Base-by-base conservation (phyloP, 306 rosid species). In the Albizia julibrissin region DNA sequence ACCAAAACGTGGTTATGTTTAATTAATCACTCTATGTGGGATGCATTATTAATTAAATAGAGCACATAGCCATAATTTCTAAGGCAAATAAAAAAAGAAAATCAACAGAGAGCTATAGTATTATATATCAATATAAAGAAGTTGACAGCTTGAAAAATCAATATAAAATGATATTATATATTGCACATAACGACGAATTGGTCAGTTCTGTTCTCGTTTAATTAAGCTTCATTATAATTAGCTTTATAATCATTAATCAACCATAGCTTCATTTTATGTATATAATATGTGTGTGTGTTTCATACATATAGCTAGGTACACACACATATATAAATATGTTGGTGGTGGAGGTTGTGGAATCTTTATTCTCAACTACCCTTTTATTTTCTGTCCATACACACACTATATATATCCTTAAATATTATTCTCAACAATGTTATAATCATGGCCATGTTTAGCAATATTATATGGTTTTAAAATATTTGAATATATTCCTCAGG, bases 61-160 rank as follows among this genome's bases (percentile, higher is more conserved):
- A 70, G 76, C 24, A n/a, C 5, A 65, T 74, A 86, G 27, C 42
- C 71, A 78, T 74, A 76, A 33, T 82, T 80, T 59, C 29, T 21
- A 19, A 19, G 67, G 34, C 54, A 79, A 34, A n/a, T 62, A 76
- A 75, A 82, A 69, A 80, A 26, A 72, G 66, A 78, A 84, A 65
- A 80, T 80, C 81, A 80, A 77, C 61, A 54, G 56, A 64, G 76
- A 76, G 9, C 3, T 62, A 46, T 31, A 58, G 42, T 49, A 68
- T 82, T 78, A 27, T 79, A 47, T 59, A 82, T 50, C 26, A 74
- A 69, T 76, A 54, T 76, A 58, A 33, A 52, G 77, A 67, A 86
- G 87, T 50, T 83, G 90, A 84, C 87, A 83, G 82, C 88, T 79
- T 84, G 40, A 82, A 68, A 68, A 82, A 83, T 56, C 82, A 58